Conservation (phyloP, 352 stramenopile species). For the Phytophthora sansomeana region DNA sequence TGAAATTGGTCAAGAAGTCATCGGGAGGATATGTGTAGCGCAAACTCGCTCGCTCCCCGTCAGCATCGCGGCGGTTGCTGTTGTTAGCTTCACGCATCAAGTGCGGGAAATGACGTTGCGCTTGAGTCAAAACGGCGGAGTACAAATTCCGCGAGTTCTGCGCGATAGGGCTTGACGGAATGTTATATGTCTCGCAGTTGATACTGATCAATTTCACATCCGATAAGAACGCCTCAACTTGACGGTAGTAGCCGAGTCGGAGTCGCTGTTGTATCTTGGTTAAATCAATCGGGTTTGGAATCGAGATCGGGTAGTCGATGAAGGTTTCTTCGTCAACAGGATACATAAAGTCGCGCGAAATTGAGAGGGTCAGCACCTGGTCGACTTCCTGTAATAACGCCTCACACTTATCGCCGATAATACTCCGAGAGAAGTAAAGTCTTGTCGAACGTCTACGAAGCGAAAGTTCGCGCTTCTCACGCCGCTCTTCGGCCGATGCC, state of each 20-base stretch:
- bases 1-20: constrained; percentile 62
- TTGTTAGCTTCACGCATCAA: constrained; percentile 37
- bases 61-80: constrained; percentile 30
- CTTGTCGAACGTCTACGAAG: constrained; percentile 40
- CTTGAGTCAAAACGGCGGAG: constrained; percentile 59
- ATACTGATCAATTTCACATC: constrained; percentile 75
- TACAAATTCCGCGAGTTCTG: constrained; percentile 84
- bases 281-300: constrained; percentile 89
- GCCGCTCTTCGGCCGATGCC: constrained; percentile 35
- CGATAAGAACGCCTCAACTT: constrained; percentile 83
- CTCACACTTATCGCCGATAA: constrained; percentile 57
- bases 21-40: constrained; percentile 59
- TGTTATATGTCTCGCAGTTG: constrained; percentile 91
- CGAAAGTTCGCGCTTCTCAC: constrained; percentile 55
- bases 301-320: constrained; percentile 81
- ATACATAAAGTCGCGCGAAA: constrained; percentile 83
- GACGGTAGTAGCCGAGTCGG: constrained; percentile 76
- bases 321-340: constrained; percentile 78
- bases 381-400: constrained; percentile 64
- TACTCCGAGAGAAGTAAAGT: constrained; percentile 59
- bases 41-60: constrained; percentile 24
- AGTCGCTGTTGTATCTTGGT: constrained; percentile 80
- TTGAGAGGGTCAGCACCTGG: constrained; percentile 70
- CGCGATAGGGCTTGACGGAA: constrained; percentile 78
- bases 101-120: constrained; percentile 73